These are phyloP conservation scores for Pecoramyces ruminantium DNA, from an alignment of 192 early-diverging fungal genomes.

Conservation along the genomic window DNA sequence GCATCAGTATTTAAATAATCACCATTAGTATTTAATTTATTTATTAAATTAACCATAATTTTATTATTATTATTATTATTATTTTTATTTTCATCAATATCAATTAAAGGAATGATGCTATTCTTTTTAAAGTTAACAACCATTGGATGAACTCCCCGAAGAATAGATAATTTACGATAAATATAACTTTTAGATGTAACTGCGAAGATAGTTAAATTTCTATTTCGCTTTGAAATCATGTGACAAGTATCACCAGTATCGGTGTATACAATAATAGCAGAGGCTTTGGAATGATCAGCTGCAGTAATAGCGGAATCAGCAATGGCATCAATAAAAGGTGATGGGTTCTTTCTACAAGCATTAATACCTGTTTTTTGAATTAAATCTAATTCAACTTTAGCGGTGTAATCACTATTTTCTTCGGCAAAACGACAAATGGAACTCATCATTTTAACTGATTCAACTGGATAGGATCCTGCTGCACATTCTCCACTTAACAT, in stretches of 20 bases:
- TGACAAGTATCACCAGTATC: slow-evolving; percentile 3
- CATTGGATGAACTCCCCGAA: slow-evolving; percentile 11
- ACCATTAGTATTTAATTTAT: neutral
- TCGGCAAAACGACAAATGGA: slow-evolving; percentile 84
- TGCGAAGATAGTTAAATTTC: slow-evolving; percentile 18
- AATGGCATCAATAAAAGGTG: slow-evolving; percentile 72
- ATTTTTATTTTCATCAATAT: neutral
- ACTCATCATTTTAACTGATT: slow-evolving; percentile 88
- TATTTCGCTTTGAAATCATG: slow-evolving; percentile 21
- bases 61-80: neutral
- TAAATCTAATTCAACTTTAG: slow-evolving; percentile 44
- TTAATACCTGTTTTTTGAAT: neutral
- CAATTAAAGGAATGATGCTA: neutral
- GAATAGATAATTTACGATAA: slow-evolving; percentile 15
- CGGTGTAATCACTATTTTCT: slow-evolving; percentile 83
- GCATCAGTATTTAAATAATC: slow-evolving; percentile 15
- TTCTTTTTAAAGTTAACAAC: neutral
- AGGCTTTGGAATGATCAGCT: slow-evolving; percentile 34
- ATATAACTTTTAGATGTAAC: slow-evolving; percentile 20
- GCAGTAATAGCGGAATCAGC: slow-evolving; percentile 76
- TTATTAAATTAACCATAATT: neutral
- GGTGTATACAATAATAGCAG: slow-evolving; percentile 22
- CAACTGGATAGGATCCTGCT: slow-evolving; percentile 80
- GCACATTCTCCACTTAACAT: slow-evolving; percentile 98
- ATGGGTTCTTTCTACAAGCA: slow-evolving; percentile 24